A percentile compares a stretch with the other conserved stretches of the same genome.
Conservation (phyloP, 345 rosid genomes). For the Hibiscus syriacus region DNA sequence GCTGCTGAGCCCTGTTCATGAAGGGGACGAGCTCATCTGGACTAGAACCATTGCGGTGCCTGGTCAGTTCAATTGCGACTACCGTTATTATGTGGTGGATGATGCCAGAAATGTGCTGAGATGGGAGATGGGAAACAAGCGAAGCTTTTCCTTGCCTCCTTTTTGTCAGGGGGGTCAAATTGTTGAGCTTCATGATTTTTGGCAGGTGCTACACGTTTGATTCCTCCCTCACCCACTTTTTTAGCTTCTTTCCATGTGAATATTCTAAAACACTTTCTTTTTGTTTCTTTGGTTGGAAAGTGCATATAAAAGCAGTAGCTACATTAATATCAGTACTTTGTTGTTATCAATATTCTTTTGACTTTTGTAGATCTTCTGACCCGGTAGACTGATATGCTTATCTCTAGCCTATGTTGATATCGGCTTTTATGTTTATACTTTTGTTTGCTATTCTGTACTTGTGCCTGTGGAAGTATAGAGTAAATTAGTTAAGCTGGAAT, state of each 20-base stretch:
- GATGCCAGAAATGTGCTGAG: conserved; percentile 62
- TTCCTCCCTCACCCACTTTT: neutral
- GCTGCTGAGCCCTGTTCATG: conserved; percentile 59
- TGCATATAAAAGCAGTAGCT: neutral
- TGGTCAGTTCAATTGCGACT: conserved; percentile 46
- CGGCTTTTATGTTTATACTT: neutral
- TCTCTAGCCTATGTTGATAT: neutral
- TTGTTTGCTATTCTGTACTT: neutral
- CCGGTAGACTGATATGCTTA: neutral
- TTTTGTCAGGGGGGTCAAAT: conserved; percentile 48
- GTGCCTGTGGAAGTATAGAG: neutral
- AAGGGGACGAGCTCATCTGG: conserved; percentile 80
- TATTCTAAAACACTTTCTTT: neutral
- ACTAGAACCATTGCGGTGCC: conserved; percentile 52
- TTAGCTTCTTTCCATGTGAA: neutral
- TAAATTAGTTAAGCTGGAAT: neutral
- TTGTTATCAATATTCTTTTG: neutral
- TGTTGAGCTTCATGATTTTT: conserved; percentile 75
- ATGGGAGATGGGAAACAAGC: conserved; percentile 76
- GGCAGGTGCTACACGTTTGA: conserved; percentile 56
- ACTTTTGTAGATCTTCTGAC: neutral
- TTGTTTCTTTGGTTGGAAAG: neutral
- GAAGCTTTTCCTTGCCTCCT: conserved; percentile 44
- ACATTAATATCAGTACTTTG: neutral
- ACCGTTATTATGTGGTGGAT: conserved; percentile 79